phyloP scores from a whole-genome alignment of 495 filamentous ascomycete species.

The Penicillium desertorum region DNA sequence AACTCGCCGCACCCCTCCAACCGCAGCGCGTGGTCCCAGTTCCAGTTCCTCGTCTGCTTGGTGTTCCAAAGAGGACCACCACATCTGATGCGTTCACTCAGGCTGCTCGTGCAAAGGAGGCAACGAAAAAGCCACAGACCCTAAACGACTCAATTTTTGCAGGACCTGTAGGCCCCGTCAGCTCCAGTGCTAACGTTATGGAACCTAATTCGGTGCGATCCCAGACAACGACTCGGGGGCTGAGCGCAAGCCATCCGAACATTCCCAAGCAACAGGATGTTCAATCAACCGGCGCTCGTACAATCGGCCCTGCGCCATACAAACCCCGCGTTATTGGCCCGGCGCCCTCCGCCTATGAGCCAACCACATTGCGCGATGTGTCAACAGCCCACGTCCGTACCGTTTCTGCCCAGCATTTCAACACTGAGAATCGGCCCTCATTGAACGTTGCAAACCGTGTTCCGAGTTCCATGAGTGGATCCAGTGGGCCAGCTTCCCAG shows the following conservation, averaged over 20 bases:
- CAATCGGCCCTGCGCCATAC: conserved; percentile 3
- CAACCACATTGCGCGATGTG: neutral
- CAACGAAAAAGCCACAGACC: neutral
- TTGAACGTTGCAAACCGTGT: neutral
- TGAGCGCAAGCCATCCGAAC: neutral
- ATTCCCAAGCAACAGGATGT: neutral
- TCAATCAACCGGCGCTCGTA: neutral
- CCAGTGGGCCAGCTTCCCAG: neutral
- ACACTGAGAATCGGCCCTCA: neutral
- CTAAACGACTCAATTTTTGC: neutral
- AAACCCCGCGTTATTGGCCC: neutral
- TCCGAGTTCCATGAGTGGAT: neutral
- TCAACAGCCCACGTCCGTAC: neutral
- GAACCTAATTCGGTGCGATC: neutral
- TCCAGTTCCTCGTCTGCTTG: neutral
- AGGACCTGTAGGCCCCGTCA: neutral
- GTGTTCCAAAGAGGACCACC: neutral
- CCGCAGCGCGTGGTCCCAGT: neutral
- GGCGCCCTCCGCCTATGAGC: neutral
- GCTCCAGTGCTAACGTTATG: neutral
- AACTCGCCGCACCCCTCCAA: neutral
- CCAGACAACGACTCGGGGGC: too few relatives aligned
- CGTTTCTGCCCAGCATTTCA: neutral
- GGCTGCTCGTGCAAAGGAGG: neutral
- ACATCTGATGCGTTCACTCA: neutral